Evolutionary conservation across 2,329 filamentous ascomycete species (phyloP).

Genomic region (Chalaropsis ovoidea): DNA sequence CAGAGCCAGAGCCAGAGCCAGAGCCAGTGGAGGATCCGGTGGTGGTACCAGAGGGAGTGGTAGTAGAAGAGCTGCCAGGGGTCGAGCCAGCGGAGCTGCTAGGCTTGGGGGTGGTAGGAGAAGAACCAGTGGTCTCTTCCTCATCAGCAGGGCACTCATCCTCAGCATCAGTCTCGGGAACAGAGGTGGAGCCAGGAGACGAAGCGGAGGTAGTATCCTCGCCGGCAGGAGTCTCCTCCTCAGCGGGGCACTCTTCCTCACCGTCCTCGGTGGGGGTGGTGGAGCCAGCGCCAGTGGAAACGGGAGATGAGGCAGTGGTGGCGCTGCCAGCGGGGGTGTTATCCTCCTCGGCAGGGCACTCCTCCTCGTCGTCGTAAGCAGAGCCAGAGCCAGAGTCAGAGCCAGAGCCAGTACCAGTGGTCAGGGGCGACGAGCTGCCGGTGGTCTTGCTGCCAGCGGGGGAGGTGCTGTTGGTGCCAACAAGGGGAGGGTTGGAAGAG

Average conservation of each 20-base stretch:
- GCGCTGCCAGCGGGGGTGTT: neutral
- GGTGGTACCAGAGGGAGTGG: neutral
- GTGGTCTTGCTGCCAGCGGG: neutral
- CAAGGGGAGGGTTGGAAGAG: neutral
- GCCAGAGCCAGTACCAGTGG: neutral
- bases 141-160: constrained; percentile 7
- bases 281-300: constrained; percentile 2
- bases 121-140: neutral
- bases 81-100: neutral
- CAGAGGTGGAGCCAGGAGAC: constrained; percentile 2
- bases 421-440: neutral
- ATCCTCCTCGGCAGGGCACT: constrained; percentile 13
- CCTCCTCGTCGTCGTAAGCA: constrained; percentile 5
- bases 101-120: neutral
- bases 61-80: neutral
- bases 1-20: neutral
- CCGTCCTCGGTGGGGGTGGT: neutral
- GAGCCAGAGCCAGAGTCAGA: neutral
- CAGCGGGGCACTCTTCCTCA: constrained; percentile 14
- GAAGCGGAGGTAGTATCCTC: neutral
- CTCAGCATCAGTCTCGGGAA: neutral
- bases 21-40: neutral
- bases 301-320: constrained; percentile 7
- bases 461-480: neutral
- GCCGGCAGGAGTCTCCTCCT: neutral